Evolutionary conservation across 495 filamentous ascomycete species (phyloP).

Genomic region (Penicillium macrosclerotiorum): DNA sequence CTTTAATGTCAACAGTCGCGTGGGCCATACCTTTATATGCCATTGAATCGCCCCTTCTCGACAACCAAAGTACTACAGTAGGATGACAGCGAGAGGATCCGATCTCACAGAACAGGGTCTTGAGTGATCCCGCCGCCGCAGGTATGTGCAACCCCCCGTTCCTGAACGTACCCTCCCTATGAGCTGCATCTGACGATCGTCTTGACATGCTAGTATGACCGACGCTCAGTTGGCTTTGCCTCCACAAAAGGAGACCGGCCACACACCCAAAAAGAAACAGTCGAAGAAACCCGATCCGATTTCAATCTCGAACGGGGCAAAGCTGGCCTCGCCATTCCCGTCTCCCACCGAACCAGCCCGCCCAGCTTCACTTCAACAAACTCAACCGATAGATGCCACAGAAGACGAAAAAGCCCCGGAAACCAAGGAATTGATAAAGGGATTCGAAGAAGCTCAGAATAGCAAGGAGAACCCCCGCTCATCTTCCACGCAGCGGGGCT

Average conservation of each 20-base stretch:
- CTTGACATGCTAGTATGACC: conserved; percentile 26
- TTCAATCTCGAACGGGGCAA: conserved; percentile 20
- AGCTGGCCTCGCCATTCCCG: conserved; percentile 33
- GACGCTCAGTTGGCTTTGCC: conserved; percentile 20
- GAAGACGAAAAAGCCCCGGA: conserved; percentile 7
- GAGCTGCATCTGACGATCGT: conserved; percentile 21
- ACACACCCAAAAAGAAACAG: conserved; percentile 15
- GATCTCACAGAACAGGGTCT: conserved; percentile 6
- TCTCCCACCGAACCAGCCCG: conserved; percentile 32
- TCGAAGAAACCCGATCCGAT: conserved; percentile 24
- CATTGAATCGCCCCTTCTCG: not conserved
- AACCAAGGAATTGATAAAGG: conserved; percentile 2
- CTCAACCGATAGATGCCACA: conserved; percentile 4
- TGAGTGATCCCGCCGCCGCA: conserved; percentile 21
- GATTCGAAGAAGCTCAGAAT: not conserved
- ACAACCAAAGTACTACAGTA: not conserved
- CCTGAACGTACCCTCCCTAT: conserved; percentile 1
- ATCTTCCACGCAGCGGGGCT: conserved; percentile 22
- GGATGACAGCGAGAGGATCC: conserved; percentile 12
- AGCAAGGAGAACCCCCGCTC: conserved; percentile 23
- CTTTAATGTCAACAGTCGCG: conserved; percentile 28
- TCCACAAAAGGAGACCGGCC: conserved; percentile 23
- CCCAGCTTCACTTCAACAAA: conserved; percentile 18
- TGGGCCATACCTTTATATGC: conserved; percentile 1
- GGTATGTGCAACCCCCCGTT: conserved; percentile 15